These are phyloP conservation scores for Cucurbitaria berberidis DNA, from an alignment of 2,329 filamentous ascomycete species.

Conservation along the genomic window DNA sequence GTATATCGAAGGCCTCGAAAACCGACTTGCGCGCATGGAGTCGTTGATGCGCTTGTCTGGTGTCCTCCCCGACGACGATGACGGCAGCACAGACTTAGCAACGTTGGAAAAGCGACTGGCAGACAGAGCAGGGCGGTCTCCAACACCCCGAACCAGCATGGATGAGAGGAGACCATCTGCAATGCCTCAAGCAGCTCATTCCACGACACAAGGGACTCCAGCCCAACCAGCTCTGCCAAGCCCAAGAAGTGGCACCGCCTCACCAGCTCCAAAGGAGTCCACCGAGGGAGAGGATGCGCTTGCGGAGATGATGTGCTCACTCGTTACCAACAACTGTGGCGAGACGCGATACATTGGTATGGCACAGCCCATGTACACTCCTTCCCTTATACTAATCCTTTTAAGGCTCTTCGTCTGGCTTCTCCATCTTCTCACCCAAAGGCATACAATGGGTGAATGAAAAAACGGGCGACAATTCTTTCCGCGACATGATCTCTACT, in stretches of 20 bases:
- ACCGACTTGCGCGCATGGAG: slow-evolving; percentile 94
- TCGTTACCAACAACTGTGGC: slow-evolving; percentile 92
- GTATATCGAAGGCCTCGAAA: slow-evolving; percentile 96
- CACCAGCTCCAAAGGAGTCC: slow-evolving; percentile 58
- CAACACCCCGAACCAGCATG: slow-evolving; percentile 27
- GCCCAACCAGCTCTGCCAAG: slow-evolving; percentile 56
- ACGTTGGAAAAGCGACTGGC: slow-evolving; percentile 79
- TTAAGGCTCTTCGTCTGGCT: slow-evolving; percentile 90
- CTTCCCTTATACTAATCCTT: slow-evolving; percentile 24
- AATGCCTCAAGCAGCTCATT: slow-evolving; percentile 47
- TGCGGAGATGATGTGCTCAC: slow-evolving; percentile 98
- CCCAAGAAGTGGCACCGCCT: slow-evolving; percentile 58
- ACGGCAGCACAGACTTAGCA: slow-evolving; percentile 83
- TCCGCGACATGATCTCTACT: slow-evolving; percentile 94
- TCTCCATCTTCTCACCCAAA: slow-evolving; percentile 98
- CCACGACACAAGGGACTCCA: slow-evolving; percentile 46
- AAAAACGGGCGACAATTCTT: slow-evolving; percentile 94
- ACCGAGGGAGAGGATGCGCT: slow-evolving; percentile 76
- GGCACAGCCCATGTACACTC: slow-evolving; percentile 24
- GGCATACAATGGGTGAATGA: slow-evolving; percentile 98
- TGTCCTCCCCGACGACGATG: slow-evolving; percentile 82
- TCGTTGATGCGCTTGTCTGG: slow-evolving; percentile 85
- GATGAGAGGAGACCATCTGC: slow-evolving; percentile 43
- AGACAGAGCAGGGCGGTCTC: slow-evolving; percentile 52
- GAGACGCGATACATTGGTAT: slow-evolving; percentile 95